Evolutionary conservation across 2,329 filamentous ascomycete genomes (phyloP).

Genomic region (Venturia aucupariae): DNA sequence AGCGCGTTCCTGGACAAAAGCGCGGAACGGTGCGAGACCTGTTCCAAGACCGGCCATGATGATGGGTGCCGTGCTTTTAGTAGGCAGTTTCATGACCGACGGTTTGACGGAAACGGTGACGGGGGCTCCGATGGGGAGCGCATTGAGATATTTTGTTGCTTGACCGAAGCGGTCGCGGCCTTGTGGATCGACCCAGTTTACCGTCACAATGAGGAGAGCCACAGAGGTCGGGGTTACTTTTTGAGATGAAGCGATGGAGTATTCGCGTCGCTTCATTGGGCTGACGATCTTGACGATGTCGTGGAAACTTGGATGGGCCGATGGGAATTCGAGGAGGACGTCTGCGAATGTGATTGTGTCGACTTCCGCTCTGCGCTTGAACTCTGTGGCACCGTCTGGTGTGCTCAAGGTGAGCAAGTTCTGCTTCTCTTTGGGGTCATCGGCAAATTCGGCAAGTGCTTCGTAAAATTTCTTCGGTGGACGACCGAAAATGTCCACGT

Average conservation of each 20-base stretch:
- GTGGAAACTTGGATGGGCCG: constrained; percentile 78
- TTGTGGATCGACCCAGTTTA: constrained; percentile 84
- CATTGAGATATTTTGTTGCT: constrained; percentile 80
- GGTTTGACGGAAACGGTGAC: constrained; percentile 94
- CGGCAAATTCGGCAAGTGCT: constrained; percentile 74
- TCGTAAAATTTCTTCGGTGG: constrained; percentile 99
- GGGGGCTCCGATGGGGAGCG: constrained; percentile 62
- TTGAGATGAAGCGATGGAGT: constrained; percentile 97
- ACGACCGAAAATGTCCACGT: constrained; percentile 92
- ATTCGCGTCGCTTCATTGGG: constrained; percentile 93
- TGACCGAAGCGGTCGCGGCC: constrained; percentile 88
- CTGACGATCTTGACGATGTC: constrained; percentile 80
- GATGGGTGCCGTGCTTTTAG: constrained; percentile 76
- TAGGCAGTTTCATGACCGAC: constrained; percentile 97
- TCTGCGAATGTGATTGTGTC: constrained; percentile 90
- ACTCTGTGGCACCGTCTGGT: constrained; percentile 73
- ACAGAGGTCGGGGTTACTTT: constrained; percentile 86
- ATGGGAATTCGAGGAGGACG: constrained; percentile 78
- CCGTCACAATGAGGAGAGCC: constrained; percentile 91
- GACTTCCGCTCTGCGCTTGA: constrained; percentile 84
- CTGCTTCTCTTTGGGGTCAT: constrained; percentile 72
- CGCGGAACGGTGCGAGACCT: constrained; percentile 95
- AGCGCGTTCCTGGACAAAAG: constrained; percentile 95
- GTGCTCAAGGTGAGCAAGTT: constrained; percentile 68
- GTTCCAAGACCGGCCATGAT: constrained; percentile 99